Evolutionary conservation across 306 rosid genomes (phyloP).

Genomic region (Echinosophora koreensis): DNA sequence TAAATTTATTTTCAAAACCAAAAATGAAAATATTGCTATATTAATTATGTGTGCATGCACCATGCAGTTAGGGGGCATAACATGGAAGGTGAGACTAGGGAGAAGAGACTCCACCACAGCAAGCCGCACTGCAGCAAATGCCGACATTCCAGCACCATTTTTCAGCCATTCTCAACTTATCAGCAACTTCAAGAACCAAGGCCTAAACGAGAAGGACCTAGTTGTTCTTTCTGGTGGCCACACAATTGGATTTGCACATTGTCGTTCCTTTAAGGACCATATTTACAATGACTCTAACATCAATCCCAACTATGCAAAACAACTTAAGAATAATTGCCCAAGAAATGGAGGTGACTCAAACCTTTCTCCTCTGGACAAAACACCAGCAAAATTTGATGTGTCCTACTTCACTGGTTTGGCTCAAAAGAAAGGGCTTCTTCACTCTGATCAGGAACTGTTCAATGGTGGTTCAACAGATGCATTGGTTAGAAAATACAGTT

Average conservation of each 20-base stretch:
- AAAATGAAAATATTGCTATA: too few relatives aligned
- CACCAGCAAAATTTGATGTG: constrained; percentile 33
- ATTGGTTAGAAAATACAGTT: constrained; percentile 47
- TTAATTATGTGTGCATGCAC: not conserved
- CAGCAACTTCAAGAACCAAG: constrained; percentile 48
- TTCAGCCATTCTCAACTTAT: constrained; percentile 46
- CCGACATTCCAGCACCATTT: constrained; percentile 50
- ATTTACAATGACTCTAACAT: constrained; percentile 54
- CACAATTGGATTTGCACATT: constrained; percentile 54
- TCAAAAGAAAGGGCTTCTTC: constrained; percentile 54
- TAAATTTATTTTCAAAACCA: too few relatives aligned
- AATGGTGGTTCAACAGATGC: constrained; percentile 49
- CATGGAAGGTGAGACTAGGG: constrained; percentile 58
- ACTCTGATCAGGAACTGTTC: constrained; percentile 60
- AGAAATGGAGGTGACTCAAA: constrained; percentile 49
- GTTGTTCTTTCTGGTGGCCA: constrained; percentile 59
- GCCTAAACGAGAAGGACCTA: constrained; percentile 57
- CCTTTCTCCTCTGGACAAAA: constrained; percentile 54
- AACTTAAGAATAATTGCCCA: constrained; percentile 49
- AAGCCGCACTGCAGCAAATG: constrained; percentile 44
- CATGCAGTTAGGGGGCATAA: constrained; percentile 63
- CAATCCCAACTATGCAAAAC: constrained; percentile 36
- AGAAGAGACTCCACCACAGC: constrained; percentile 67
- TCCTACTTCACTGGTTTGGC: constrained; percentile 40
- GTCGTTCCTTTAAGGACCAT: constrained; percentile 33